Evolutionary conservation across 23 red algal species (phyloP), one percentile per base, ranked within the genome.

Genomic region (Agarophyton chilense): DNA sequence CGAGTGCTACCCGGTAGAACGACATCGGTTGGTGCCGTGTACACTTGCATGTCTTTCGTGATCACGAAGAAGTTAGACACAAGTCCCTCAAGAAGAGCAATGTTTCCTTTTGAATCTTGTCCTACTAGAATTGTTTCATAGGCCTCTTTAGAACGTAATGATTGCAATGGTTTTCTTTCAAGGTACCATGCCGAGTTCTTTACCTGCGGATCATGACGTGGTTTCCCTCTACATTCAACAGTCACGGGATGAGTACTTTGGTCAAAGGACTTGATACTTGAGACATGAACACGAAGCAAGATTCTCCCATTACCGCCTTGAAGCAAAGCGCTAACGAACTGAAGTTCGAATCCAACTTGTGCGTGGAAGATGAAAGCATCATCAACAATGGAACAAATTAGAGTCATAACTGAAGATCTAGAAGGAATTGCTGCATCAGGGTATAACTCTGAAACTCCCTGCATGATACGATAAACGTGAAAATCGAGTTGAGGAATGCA

Each of bases 1-100:
- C 86, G 86, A 7, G 53, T 79, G 4, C 72, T 90, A 2, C 86
- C 86, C 32, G 72, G 50, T 11, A 90, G 52, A 46, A 90, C 72
- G 17, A 51, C 39, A 79, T 65, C 52, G 32, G 11, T 29, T 14
- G 72, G 51, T 22, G 86, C 86, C 6, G 86, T 90, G 39, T 60
- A 78, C 10, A 90, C 56, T 16, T 66, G 31, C 53, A 64, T 18
- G 29, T 33, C 34, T 24, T 57, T 90, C 55, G 73, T 90, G 19
- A 90, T 77, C 36, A 90, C 55, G 44, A 78, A 90, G 24, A 90
- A 45, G 70, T 90, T 90, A 21, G 86, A 52, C 28, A 79, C 57
- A 42, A 90, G 73, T 18, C 86, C 86, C 36, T 90, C 86, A 16
- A 64, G 28, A 39, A 90, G 72, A 64, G 47, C 21, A 2, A 54